Conservation (phyloP, 2,329 filamentous ascomycete genomes). For the Lasiodiplodia theobromae region DNA sequence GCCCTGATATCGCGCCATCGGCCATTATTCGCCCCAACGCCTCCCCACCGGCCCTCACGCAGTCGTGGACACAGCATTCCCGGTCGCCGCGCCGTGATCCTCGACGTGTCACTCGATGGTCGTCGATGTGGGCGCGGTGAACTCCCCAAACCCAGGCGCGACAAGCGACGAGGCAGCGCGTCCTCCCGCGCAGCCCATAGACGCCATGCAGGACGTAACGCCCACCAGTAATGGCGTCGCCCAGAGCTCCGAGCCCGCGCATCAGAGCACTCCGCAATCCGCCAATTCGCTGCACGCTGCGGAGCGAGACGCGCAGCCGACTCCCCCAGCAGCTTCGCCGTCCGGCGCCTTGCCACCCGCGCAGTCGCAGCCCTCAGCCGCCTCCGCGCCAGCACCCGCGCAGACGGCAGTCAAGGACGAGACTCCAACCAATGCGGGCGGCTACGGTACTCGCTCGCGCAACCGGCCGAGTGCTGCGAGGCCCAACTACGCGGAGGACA, state of each 20-base stretch:
- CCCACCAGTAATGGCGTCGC: conserved; percentile 38
- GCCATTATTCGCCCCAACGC: conserved; percentile 12
- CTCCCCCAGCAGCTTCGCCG: conserved; percentile 34
- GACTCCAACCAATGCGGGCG: conserved; percentile 56
- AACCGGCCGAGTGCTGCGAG: conserved; percentile 82
- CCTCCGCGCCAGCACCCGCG: conserved; percentile 38
- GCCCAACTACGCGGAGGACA: conserved; percentile 94
- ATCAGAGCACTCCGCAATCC: conserved; percentile 45
- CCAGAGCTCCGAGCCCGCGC: conserved; percentile 27
- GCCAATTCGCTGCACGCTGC: conserved; percentile 41
- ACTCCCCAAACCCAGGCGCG: conserved; percentile 40
- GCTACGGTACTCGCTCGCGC: conserved; percentile 92
- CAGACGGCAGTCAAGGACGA: conserved; percentile 43
- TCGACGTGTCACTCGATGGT: conserved; percentile 39
- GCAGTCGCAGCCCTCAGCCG: conserved; percentile 41
- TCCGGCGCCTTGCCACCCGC: conserved; percentile 37
- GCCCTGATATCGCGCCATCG: conserved; percentile 31
- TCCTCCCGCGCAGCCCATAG: conserved; percentile 35
- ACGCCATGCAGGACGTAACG: conserved; percentile 36
- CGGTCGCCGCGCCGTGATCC: conserved; percentile 24
- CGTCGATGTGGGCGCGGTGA: conserved; percentile 43
- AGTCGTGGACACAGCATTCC: conserved; percentile 19
- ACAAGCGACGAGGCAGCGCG: conserved; percentile 41
- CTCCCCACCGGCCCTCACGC: conserved; percentile 9
- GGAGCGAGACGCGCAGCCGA: conserved; percentile 27